Conservation (phyloP, 1,284 basidiomycete genomes). For the Ganoderma meredithae region DNA sequence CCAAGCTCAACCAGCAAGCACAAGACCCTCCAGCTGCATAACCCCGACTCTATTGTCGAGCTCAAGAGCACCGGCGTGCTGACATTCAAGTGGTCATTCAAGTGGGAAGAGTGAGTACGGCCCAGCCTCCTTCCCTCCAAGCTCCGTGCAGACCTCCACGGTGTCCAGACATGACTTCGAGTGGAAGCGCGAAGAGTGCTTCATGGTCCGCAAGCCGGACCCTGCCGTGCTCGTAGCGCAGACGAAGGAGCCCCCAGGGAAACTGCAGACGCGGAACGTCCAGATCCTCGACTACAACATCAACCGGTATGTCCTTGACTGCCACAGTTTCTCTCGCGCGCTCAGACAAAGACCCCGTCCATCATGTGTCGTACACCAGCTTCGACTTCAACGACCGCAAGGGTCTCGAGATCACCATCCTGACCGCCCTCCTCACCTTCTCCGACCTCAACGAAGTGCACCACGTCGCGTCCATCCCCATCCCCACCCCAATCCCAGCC, state of each 20-base stretch:
- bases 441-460: constrained; percentile 73
- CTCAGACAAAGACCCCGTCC: background rate
- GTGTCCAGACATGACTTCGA: constrained; percentile 76
- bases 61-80: constrained; percentile 78
- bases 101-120: constrained; percentile 78
- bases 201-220: constrained; percentile 83
- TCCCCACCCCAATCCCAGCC: constrained; percentile 33
- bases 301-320: constrained; percentile 22
- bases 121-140: background rate
- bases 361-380: constrained; percentile 43
- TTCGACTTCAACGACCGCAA: constrained; percentile 86
- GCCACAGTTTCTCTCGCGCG: background rate
- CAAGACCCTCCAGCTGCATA: constrained; percentile 78
- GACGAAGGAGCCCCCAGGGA: constrained; percentile 75
- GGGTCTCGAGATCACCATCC: constrained; percentile 81
- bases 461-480: constrained; percentile 38
- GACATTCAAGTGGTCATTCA: constrained; percentile 79
- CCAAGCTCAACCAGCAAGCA: constrained; percentile 71
- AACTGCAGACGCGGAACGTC: constrained; percentile 69
- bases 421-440: constrained; percentile 79
- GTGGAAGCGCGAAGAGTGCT: constrained; percentile 85
- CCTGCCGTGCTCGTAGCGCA: constrained; percentile 84
- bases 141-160: background rate
- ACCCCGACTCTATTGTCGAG: constrained; percentile 74
- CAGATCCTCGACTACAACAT: constrained; percentile 87